Conservation (phyloP, 768 basidiomycete species). For the Russula sp. region DNA sequence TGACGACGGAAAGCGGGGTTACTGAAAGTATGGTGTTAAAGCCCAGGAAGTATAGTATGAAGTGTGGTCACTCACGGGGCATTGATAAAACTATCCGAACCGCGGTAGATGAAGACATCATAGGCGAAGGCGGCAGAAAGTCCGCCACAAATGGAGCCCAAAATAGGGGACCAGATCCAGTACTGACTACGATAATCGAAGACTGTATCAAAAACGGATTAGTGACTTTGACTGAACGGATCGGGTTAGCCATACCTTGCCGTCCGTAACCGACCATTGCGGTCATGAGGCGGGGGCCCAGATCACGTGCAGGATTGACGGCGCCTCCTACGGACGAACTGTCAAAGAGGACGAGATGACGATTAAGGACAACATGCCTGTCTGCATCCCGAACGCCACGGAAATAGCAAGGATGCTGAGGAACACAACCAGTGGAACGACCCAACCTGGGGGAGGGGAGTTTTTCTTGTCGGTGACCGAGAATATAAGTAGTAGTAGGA, state of each 20-base stretch:
- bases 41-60: too few relatives aligned
- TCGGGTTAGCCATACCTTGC: constrained; percentile 35
- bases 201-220: constrained; percentile 30
- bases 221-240: neutral
- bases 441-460: constrained; percentile 46
- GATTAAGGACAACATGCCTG: constrained; percentile 33
- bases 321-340: constrained; percentile 45
- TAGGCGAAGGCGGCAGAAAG: constrained; percentile 54
- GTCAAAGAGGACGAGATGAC: too few relatives aligned
- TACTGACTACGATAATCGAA: constrained; percentile 55
- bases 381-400: constrained; percentile 58
- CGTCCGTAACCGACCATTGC: constrained; percentile 72
- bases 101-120: constrained; percentile 56
- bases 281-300: constrained; percentile 65
- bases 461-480: constrained; percentile 54
- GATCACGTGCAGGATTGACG: constrained; percentile 69
- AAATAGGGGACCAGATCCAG: constrained; percentile 68
- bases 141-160: constrained; percentile 59
- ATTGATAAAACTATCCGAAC: constrained; percentile 54
- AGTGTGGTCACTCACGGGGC: constrained; percentile 43
- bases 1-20: constrained; percentile 8
- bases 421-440: constrained; percentile 56
- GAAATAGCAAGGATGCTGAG: constrained; percentile 57
- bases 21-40: constrained; percentile 5
- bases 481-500: constrained; percentile 55